These are phyloP conservation scores for Ramaria sp. DNA, from an alignment of 768 basidiomycete genomes.

Conservation along the genomic window DNA sequence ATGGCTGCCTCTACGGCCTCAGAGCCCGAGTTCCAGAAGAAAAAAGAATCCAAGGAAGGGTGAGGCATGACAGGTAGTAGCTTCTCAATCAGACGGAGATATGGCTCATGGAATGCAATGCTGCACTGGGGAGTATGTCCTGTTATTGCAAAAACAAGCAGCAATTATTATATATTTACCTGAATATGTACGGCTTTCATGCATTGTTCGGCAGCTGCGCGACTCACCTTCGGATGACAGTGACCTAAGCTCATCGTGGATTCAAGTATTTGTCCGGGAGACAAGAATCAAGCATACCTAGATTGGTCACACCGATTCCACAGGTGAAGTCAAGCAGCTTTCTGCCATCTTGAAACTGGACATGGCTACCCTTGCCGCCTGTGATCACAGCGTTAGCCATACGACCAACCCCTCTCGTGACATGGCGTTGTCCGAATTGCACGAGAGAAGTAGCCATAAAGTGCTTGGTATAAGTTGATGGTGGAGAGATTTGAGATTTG, in stretches of 20 bases:
- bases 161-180: slow-evolving; percentile 28
- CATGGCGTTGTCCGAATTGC: slow-evolving; percentile 33
- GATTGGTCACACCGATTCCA: slow-evolving; percentile 80
- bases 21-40: slow-evolving; percentile 94
- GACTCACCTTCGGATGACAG: slow-evolving; percentile 77
- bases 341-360: slow-evolving; percentile 61
- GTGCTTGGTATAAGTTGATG: neutral
- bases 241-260: slow-evolving; percentile 42
- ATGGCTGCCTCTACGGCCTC: slow-evolving; percentile 87
- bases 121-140: slow-evolving; percentile 46
- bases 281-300: slow-evolving; percentile 37
- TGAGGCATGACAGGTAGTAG: slow-evolving; percentile 86
- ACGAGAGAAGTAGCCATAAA: neutral
- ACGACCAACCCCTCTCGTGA: slow-evolving; percentile 34
- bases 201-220: slow-evolving; percentile 84
- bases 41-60: slow-evolving; percentile 86
- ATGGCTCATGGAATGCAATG: slow-evolving; percentile 80
- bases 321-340: slow-evolving; percentile 76
- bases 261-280: neutral
- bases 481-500: too few species aligned
- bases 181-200: slow-evolving; percentile 70
- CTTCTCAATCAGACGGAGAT: slow-evolving; percentile 76
- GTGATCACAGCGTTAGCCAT: slow-evolving; percentile 45
- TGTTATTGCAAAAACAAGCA: neutral
- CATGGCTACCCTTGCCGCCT: slow-evolving; percentile 64